A percentile compares a stretch with the other conserved stretches of the same genome.
These are phyloP conservation scores for Epichloe typhina DNA, from an alignment of 2,329 filamentous ascomycete species.

Conservation along the genomic window DNA sequence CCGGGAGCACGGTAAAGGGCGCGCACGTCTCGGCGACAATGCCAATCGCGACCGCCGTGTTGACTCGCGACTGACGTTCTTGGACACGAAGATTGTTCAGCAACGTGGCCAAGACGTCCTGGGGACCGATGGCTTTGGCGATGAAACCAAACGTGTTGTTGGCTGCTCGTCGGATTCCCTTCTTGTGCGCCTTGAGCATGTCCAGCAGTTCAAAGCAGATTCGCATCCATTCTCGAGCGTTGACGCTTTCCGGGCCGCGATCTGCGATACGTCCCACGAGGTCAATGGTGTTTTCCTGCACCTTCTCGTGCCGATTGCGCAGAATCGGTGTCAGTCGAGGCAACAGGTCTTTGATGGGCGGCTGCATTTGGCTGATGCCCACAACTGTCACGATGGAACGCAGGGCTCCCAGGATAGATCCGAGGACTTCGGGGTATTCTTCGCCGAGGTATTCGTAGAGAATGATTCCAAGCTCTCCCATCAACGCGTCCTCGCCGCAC, in stretches of 20 bases:
- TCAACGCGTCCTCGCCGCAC: conserved; percentile 87
- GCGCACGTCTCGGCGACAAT: conserved; percentile 98
- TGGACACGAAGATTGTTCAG: conserved; percentile 95
- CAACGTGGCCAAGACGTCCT: conserved; percentile 89
- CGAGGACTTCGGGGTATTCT: conserved; percentile 94
- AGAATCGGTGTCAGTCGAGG: conserved; percentile 95
- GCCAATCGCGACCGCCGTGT: conserved; percentile 94
- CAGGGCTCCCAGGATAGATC: conserved; percentile 87
- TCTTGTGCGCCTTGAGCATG: conserved; percentile 99
- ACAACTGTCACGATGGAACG: conserved; percentile 96
- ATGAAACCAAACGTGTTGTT: conserved; percentile 99
- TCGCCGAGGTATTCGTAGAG: conserved; percentile 97
- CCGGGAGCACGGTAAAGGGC: conserved; percentile 95
- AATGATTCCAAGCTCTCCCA: conserved; percentile 89
- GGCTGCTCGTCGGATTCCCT: conserved; percentile 91
- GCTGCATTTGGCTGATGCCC: conserved; percentile 96
- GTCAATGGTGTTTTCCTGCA: conserved; percentile 98
- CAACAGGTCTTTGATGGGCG: conserved; percentile 89
- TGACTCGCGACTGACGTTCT: conserved; percentile 95
- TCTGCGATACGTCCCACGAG: conserved; percentile 96
- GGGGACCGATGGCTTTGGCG: conserved; percentile 94
- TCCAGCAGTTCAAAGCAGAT: conserved; percentile 98
- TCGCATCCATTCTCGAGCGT: conserved; percentile 97
- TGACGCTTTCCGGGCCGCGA: conserved; percentile 89
- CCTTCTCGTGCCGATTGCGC: conserved; percentile 96